Percentiles rank a stretch among this genome's conserved stretches.
phyloP scores from a whole-genome alignment of 2,329 filamentous ascomycete species.

The Fusarium pseudograminearum region DNA sequence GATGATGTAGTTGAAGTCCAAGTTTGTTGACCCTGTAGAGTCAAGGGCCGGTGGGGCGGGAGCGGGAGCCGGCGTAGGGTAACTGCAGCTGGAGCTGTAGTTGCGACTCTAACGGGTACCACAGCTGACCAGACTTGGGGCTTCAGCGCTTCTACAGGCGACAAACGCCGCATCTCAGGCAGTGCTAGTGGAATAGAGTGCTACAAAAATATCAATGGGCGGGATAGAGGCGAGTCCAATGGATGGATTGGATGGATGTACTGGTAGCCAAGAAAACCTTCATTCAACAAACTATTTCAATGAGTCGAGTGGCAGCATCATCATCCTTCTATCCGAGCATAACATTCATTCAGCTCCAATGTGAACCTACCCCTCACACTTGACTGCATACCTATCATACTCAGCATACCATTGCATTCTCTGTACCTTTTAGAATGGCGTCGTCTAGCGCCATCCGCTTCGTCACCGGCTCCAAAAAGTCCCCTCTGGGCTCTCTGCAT shows the following conservation, averaged over 20 bases:
- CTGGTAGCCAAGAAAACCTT: neutral
- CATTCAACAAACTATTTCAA: neutral
- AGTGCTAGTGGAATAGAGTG: neutral
- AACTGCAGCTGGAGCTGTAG: neutral
- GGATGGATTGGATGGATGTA: neutral
- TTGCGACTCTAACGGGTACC: neutral
- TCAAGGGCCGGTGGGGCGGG: conserved; percentile 30
- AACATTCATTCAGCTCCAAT: neutral
- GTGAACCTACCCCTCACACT: conserved; percentile 28
- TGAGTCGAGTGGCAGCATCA: conserved; percentile 1
- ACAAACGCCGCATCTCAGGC: conserved; percentile 39
- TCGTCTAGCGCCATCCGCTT: conserved; percentile 58
- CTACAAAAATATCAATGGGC: neutral
- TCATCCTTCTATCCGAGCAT: conserved; percentile 12
- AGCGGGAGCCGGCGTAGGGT: neutral
- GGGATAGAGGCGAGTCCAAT: neutral
- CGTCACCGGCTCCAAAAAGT: conserved; percentile 62
- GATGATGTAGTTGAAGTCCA: conserved; percentile 40
- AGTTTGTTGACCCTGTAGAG: conserved; percentile 34
- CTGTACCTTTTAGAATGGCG: conserved; percentile 40
- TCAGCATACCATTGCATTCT: conserved; percentile 1
- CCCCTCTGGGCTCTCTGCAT: conserved; percentile 62
- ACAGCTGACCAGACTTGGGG: conserved; percentile 36
- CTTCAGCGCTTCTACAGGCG: conserved; percentile 45
- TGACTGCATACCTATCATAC: conserved; percentile 2